A percentile compares a stretch with the other conserved stretches of the same genome.
phyloP scores from a whole-genome alignment of 2,329 filamentous ascomycete species.

The Phaeosphaeria sp. region DNA sequence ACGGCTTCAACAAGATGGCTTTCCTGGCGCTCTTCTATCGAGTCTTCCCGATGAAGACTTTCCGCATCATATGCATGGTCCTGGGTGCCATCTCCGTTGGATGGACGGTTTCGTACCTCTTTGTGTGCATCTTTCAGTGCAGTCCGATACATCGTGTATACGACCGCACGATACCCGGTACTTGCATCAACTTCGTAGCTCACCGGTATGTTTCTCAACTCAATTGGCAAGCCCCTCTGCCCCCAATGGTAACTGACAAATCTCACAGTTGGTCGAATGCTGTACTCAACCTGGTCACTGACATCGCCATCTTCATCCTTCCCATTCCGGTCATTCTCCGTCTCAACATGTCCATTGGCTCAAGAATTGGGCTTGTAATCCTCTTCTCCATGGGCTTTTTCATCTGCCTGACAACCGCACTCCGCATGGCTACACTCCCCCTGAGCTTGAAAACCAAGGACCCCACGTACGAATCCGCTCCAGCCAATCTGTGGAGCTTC shows the following conservation, averaged over 20 bases:
- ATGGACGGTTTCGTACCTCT: conserved; percentile 25
- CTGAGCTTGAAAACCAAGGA: conserved; percentile 22
- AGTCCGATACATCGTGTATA: conserved; percentile 22
- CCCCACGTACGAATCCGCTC: conserved; percentile 31
- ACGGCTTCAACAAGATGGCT: conserved; percentile 35
- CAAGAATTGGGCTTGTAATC: conserved; percentile 23
- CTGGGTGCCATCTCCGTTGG: conserved; percentile 20
- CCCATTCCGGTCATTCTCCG: conserved; percentile 28
- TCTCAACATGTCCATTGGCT: conserved; percentile 29
- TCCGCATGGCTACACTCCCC: conserved; percentile 35
- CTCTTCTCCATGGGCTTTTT: conserved; percentile 38
- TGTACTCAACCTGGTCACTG: conserved; percentile 25
- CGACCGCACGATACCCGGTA: conserved; percentile 21
- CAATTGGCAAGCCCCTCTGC: no score
- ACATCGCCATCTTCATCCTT: conserved; percentile 28
- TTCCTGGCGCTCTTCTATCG: conserved; percentile 33
- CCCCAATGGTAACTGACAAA: not conserved
- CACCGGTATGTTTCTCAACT: conserved; percentile 22
- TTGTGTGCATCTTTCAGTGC: conserved; percentile 31
- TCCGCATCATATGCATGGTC: conserved; percentile 21
- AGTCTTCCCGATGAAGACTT: conserved; percentile 26
- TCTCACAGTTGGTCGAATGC: conserved; percentile 26
- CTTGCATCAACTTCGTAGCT: conserved; percentile 28
- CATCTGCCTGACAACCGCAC: conserved; percentile 31
- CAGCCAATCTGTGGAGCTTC: conserved; percentile 37